Base-by-base conservation (phyloP, 306 rosid genomes). In the Cicer bijugum region DNA sequence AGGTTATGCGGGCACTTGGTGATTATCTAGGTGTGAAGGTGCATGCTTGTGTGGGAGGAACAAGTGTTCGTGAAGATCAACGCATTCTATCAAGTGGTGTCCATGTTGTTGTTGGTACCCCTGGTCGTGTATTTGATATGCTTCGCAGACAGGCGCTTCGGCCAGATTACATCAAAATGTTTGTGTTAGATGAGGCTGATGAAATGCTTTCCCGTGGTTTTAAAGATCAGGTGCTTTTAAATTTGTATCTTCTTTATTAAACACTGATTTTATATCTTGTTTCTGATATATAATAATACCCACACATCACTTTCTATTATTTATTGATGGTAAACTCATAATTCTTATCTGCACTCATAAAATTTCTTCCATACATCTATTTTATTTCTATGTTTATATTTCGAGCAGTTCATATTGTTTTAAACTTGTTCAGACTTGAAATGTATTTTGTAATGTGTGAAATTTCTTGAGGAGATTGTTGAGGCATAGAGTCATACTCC, bases 1-100 rank as follows among this genome's bases (percentile, higher is more conserved):
- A 90, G 86, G 96, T 90, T 60, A 90, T 90, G 93, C 84, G 96
- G 46, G 96, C 96, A 7, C 96, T 90, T 56, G 96, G 93, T 71
- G 96, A 90, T 60, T 90, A 88, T 78, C 90, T 90, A 12, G 93
- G 96, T 76, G 93, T 90, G 37, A 90, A 76, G 87, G 93, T 90
- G 9, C 93, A 90, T 58, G 93, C 93, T 1, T 90, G 96, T 82
- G 96, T 90, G 47, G 93, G 96, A 80, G 93, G 93, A 61, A 90
- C 93, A 58, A 88, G 84, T 43, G 91, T 90, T 61, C 93, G 93
- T 45, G 91, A 90, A 69, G 96, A 90, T 58, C 93, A 90, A 52
- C 93, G 96, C 6, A 90, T 88, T 65, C 82, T 90, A 56, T 83
- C 96, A 6, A 86, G 87, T 8, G 96, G 93, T 63, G 96, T 90